phyloP scores from a whole-genome alignment of 2,329 filamentous ascomycete species.

The Pseudofabraea citricarpa region DNA sequence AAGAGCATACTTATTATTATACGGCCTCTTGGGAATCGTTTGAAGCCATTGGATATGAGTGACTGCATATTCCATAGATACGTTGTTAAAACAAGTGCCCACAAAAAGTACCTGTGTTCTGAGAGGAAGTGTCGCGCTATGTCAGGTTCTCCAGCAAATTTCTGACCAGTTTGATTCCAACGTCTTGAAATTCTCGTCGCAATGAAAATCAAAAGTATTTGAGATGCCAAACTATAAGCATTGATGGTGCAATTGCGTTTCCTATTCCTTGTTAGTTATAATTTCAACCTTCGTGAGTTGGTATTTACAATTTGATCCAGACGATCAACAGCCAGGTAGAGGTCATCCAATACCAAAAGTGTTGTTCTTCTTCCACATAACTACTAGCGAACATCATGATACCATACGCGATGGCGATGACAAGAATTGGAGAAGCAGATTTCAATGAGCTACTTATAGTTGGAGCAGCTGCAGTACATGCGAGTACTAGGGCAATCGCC shows the following conservation, averaged over 20 bases:
- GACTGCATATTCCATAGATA: constrained; percentile 51
- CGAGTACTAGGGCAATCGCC: constrained; percentile 28
- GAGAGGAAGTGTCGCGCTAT: constrained; percentile 70
- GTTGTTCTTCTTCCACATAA: constrained; percentile 96
- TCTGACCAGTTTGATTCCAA: constrained; percentile 98
- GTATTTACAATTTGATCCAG: constrained; percentile 36
- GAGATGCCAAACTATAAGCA: constrained; percentile 11
- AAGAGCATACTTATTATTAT: constrained; percentile 34
- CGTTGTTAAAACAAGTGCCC: constrained; percentile 64
- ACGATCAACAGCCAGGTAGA: constrained; percentile 63
- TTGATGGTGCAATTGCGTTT: constrained; percentile 12
- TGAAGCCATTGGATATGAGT: constrained; percentile 19
- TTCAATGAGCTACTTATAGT: constrained; percentile 33
- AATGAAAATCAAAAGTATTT: constrained; percentile 45
- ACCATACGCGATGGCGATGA: constrained; percentile 60
- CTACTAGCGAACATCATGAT: constrained; percentile 97
- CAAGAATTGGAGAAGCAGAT: constrained; percentile 37
- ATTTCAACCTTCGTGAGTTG: no score
- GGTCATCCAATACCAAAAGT: constrained; percentile 94
- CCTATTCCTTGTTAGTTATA: constrained; percentile 17
- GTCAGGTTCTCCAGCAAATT: constrained; percentile 86
- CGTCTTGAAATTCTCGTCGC: constrained; percentile 64
- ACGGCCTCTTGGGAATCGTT: constrained; percentile 23
- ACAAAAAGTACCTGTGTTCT: constrained; percentile 62
- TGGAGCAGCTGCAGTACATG: constrained; percentile 30